A percentile compares a stretch with the other conserved stretches of the same genome.
Evolutionary conservation across 371 early-diverging fungal genomes (phyloP).

Genomic region (Rhizopus arrhizus): DNA sequence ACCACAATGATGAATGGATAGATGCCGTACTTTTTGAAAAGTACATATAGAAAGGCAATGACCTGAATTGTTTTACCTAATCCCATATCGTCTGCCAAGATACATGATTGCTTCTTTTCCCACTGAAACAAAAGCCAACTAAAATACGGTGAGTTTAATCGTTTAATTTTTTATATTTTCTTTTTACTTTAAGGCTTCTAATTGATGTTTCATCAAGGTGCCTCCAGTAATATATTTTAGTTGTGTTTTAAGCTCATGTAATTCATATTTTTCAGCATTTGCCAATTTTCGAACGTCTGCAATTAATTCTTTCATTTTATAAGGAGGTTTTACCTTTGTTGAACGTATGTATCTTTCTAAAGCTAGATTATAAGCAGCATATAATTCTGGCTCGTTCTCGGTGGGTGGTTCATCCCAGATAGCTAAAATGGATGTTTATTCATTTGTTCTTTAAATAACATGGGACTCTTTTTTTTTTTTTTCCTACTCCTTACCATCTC

Average conservation of each 20-base stretch:
- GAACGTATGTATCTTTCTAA: constrained; percentile 34
- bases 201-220: constrained; percentile 78
- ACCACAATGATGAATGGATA: constrained; percentile 87
- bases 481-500: constrained; percentile 40
- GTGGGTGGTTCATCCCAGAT: constrained; percentile 41
- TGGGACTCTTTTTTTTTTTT: too few relatives aligned
- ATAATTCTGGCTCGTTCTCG: constrained; percentile 30
- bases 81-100: constrained; percentile 96
- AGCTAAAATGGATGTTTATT: constrained; percentile 11
- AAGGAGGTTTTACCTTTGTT: constrained; percentile 38
- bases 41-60: constrained; percentile 68
- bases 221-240: constrained; percentile 68
- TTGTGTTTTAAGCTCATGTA: constrained; percentile 59
- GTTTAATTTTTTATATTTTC: constrained; percentile 2
- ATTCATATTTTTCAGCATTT: constrained; percentile 30
- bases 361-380: constrained; percentile 46
- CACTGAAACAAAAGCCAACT: constrained; percentile 79
- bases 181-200: constrained; percentile 81
- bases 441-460: too few relatives aligned
- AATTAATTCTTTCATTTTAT: constrained; percentile 40
- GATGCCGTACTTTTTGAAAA: constrained; percentile 51
- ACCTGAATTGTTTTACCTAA: constrained; percentile 92
- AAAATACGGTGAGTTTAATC: constrained; percentile 1
- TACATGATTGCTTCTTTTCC: constrained; percentile 59
- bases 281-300: constrained; percentile 34